Conservation (phyloP, 2,329 filamentous ascomycete genomes). For the Xylariales sp. region DNA sequence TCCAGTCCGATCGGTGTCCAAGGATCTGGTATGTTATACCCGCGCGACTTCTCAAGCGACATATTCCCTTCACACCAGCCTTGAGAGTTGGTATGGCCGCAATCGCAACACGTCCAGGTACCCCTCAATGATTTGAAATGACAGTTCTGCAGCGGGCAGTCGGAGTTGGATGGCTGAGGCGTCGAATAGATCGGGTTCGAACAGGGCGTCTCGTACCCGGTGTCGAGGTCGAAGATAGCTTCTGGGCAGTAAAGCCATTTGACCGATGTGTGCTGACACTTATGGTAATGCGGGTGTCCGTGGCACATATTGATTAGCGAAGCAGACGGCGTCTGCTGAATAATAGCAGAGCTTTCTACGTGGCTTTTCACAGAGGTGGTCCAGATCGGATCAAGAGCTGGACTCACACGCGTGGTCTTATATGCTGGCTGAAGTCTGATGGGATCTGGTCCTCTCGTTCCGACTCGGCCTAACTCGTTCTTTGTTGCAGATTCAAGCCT, state of each 20-base stretch:
- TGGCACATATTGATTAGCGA: constrained; percentile 41
- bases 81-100: constrained; percentile 44
- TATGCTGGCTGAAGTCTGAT: constrained; percentile 11
- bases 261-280: constrained; percentile 50
- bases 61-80: constrained; percentile 49
- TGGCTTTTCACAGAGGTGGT: constrained; percentile 1
- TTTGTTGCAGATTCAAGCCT: constrained; percentile 15
- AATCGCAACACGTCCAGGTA: constrained; percentile 51
- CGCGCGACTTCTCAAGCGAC: no score
- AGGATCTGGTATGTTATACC: no score
- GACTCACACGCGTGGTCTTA: background rate
- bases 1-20: constrained; percentile 23
- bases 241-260: constrained; percentile 51
- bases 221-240: constrained; percentile 42
- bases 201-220: constrained; percentile 46
- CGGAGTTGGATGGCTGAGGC: constrained; percentile 36
- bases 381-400: background rate
- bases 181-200: constrained; percentile 42
- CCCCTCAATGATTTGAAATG: constrained; percentile 45
- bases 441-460: no score
- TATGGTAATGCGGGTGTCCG: constrained; percentile 48
- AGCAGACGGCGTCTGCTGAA: background rate
- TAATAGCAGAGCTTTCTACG: background rate
- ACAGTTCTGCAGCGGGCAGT: constrained; percentile 48
- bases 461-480: constrained; percentile 5